Percentiles rank a stretch among this genome's conserved stretches.
Evolutionary conservation across 2,329 filamentous ascomycete species (phyloP).

Genomic region (Chaetomium strumarium): DNA sequence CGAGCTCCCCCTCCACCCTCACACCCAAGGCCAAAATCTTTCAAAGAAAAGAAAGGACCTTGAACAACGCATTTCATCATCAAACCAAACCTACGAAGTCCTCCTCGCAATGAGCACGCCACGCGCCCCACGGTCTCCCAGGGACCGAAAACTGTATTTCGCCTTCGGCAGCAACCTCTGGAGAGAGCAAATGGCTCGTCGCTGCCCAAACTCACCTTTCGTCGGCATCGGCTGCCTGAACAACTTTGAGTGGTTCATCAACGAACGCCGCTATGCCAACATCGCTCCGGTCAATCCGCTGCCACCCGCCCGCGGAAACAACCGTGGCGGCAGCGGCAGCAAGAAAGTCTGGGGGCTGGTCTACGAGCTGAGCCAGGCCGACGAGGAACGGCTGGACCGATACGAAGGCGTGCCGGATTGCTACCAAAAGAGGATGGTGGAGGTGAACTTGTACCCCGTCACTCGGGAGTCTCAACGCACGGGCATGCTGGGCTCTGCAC

Average conservation of each 20-base stretch:
- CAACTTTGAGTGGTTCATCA: constrained; percentile 61
- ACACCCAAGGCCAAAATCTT: no score
- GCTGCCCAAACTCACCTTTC: constrained; percentile 53
- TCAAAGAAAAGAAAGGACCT: no score
- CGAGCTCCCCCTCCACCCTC: no score
- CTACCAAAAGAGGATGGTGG: constrained; percentile 50
- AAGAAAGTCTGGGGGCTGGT: constrained; percentile 51
- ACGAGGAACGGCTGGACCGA: constrained; percentile 47
- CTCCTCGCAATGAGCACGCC: no score
- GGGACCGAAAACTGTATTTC: constrained; percentile 55
- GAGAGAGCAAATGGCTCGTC: constrained; percentile 55
- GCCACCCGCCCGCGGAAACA: neutral
- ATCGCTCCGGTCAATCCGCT: constrained; percentile 37
- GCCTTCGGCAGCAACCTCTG: constrained; percentile 68
- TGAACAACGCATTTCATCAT: no score
- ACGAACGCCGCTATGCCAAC: constrained; percentile 61
- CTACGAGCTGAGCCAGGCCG: constrained; percentile 44
- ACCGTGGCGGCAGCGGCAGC: no score
- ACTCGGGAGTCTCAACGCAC: no score
- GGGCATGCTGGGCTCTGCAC: no score
- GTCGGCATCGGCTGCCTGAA: constrained; percentile 52
- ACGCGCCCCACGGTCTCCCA: no score
- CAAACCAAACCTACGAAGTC: no score
- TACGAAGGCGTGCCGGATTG: constrained; percentile 59
- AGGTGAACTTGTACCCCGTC: constrained; percentile 39